A percentile compares a stretch with the other conserved stretches of the same genome.
Evolutionary conservation across 257 asterid genomes (phyloP).

Genomic region (Anisodus tanguticus): DNA sequence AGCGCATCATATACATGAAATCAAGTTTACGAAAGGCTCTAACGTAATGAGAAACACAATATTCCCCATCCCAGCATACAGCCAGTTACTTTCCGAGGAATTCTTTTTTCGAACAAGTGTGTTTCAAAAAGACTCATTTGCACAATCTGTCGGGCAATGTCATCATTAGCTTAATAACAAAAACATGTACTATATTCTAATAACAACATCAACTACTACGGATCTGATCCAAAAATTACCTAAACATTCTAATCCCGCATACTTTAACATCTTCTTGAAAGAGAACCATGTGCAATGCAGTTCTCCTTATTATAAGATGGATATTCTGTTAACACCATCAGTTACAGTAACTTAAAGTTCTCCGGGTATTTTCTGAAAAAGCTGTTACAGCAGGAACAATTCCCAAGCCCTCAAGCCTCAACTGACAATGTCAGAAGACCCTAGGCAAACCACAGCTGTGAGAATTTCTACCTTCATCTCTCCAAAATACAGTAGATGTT

Average conservation of each 20-base stretch:
- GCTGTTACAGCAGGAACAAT: conserved; percentile 11
- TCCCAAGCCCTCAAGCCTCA: conserved; percentile 25
- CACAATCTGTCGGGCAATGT: neutral
- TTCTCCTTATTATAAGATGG: neutral
- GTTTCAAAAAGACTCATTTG: conserved; percentile 23
- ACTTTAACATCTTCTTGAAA: neutral
- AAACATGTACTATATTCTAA: neutral
- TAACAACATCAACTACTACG: neutral
- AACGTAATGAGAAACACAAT: neutral
- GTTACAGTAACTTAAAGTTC: neutral
- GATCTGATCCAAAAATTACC: neutral
- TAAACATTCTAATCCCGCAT: conserved; percentile 5
- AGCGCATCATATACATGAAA: too few species aligned
- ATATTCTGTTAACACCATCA: neutral
- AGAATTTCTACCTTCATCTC: conserved; percentile 9
- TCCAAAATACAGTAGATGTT: conserved; percentile 12
- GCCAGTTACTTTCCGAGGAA: neutral
- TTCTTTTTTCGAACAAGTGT: neutral
- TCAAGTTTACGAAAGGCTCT: neutral
- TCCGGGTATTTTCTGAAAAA: neutral
- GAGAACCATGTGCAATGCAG: neutral
- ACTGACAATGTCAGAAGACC: neutral
- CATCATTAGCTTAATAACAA: neutral
- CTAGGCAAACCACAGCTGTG: conserved; percentile 14
- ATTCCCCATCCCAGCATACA: neutral